Evolutionary conservation across 192 early-diverging fungal genomes (phyloP), one percentile per base, ranked within the genome.

Genomic region (Coemansia sp.): DNA sequence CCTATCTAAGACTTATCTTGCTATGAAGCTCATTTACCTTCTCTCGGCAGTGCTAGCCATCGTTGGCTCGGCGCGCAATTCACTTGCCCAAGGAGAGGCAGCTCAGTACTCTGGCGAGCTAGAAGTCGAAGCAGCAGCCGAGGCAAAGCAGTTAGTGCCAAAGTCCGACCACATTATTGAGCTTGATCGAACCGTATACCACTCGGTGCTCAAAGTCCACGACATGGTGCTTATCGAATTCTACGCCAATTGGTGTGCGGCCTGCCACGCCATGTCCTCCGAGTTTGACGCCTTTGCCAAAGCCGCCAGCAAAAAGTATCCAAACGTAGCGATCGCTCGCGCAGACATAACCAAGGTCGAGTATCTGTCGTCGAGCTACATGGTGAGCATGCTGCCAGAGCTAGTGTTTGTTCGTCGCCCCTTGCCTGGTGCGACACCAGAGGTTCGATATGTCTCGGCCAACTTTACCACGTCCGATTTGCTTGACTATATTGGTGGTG

Each of bases 241-340:
- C 55, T 82, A 82, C 66, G 79, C 79, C 20, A 74, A 70, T 69
- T 82, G 79, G 79, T 82, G 79, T 40, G 62, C 65, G 23, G 74
- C 74, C 13, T 82, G 79, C 63, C 74, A 82, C 36, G 67, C 61
- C n/a, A 43, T 77, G 60, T 36, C 79, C 45, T 40, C 79, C 21
- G 75, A 73, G 24, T 77, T 70, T 50, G 64, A 68, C 63, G 62
- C 45, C 4, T 77, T 82, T 37, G 79, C 74, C 11, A 62, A 67
- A 31, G 58, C 62, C 0, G 79, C 73, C 1, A 68, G 46, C 57
- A 67, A 68, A n/a, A 11, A 68, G 46, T 67, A 65, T 36, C 79
- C 74, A 10, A 42, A 73, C 2, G 70, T 82, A 31, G 74, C 66
- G n/a, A 65, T 82, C 11, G 64, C 74, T 26, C 60, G 75, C 5